Base-by-base conservation (phyloP, 1,139 yeast genomes). In the Candida frijolesensis region DNA sequence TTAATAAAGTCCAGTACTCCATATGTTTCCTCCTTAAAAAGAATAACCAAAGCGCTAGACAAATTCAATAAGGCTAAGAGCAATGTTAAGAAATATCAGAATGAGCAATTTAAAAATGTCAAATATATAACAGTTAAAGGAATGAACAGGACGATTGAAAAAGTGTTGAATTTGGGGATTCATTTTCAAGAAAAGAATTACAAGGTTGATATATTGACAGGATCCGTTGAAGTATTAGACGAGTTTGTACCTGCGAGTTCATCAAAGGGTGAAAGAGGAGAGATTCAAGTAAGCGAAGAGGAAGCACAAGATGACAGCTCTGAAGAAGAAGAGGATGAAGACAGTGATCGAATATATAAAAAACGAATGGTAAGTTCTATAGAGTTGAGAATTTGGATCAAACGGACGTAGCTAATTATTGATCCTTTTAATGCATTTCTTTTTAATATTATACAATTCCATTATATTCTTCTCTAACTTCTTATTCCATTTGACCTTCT, bases 61-160 rank as follows among this genome's bases (percentile, higher is more conserved):
- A 73, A 70, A 51, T 72, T 73, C 55, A 68, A 69, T 48, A 69
- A 66, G 46, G 51, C 65, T 12, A 62, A 64, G 32, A 46, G 43
- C 1, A 39, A 29, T 9, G 39, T 29, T 9, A 49, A 45, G 18
- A 74, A 72, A 54, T 74, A 69, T 51, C 74, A 76, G 48, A 64
- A 67, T 39, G 74, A 75, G 2, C 71, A 71, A 33, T 74, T 66
- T 56, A 72, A 69, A 49, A 67, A 72, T 33, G 69, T 72, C 1
- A 64, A 72, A 40, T 79, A 71, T 59, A 68, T 86, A 14, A 71
- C 78, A 0, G 76, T 87, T 2, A 70, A 81, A 54, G 94, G 90
- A 0, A 85, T 86, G 89, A 92, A 92, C 1, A 78, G 76, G 48
- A 78, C 88, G 6, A 79, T 84, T 5, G 80, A 74, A 44, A 84